Conservation (phyloP, 2,329 filamentous ascomycete species). For the Pseudohalonectria lignicola region DNA sequence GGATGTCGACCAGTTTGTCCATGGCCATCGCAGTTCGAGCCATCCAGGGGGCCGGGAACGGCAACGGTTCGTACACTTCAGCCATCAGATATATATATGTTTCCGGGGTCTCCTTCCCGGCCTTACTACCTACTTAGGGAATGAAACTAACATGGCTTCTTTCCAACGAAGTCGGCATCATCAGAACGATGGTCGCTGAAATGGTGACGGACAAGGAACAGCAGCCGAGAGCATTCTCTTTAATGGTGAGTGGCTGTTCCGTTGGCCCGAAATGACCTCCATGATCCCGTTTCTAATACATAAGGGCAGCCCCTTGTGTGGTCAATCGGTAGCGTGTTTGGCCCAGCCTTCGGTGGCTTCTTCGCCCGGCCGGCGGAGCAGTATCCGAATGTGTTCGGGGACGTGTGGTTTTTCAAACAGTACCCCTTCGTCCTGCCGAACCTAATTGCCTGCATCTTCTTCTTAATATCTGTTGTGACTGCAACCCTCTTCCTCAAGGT, state of each 20-base stretch:
- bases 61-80: conserved; percentile 55
- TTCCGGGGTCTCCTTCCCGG: no score
- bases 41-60: conserved; percentile 75
- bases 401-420: conserved; percentile 54
- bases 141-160: conserved; percentile 5
- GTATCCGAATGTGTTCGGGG: conserved; percentile 59
- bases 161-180: conserved; percentile 67
- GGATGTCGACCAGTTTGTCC: conserved; percentile 64
- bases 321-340: conserved; percentile 79
- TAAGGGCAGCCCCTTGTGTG: conserved; percentile 59
- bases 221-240: conserved; percentile 78
- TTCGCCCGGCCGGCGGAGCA: conserved; percentile 72
- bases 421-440: conserved; percentile 85
- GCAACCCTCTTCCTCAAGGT: conserved; percentile 70
- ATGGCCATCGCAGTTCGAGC: conserved; percentile 73
- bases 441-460: conserved; percentile 63
- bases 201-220: conserved; percentile 80
- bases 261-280: background rate
- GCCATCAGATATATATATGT: no score
- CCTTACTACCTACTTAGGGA: background rate
- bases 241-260: conserved; percentile 48
- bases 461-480: conserved; percentile 62
- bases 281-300: background rate
- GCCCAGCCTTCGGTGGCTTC: conserved; percentile 77
- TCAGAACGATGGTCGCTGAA: conserved; percentile 85